Conservation (phyloP, 2,329 filamentous ascomycete genomes). For the Diplodia mutila region DNA sequence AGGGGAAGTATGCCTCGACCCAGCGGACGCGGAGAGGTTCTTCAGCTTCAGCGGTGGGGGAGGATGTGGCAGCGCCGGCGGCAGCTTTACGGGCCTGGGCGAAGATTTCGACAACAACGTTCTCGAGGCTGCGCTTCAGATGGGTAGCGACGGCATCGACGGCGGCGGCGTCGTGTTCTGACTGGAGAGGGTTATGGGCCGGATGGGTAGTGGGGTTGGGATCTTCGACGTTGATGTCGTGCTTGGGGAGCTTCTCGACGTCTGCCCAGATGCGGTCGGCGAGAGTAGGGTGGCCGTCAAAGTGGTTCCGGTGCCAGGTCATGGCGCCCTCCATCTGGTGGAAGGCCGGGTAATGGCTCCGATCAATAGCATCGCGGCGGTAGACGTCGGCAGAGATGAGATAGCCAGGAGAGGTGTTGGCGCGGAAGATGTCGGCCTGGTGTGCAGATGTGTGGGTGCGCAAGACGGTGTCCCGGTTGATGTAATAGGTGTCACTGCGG, state of each 20-base stretch:
- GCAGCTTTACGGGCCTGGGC: slow-evolving; percentile 69
- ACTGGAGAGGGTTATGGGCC: slow-evolving; percentile 82
- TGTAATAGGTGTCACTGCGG: slow-evolving; percentile 91
- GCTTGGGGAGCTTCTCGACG: slow-evolving; percentile 70
- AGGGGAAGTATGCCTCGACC: slow-evolving; percentile 97
- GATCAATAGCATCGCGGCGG: slow-evolving; percentile 89
- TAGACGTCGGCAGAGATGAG: slow-evolving; percentile 95
- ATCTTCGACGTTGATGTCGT: slow-evolving; percentile 79
- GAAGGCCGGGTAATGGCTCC: slow-evolving; percentile 94
- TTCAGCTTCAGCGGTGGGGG: slow-evolving; percentile 32
- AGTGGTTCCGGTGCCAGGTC: slow-evolving; percentile 76
- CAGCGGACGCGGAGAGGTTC: slow-evolving; percentile 86
- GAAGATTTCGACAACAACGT: slow-evolving; percentile 89
- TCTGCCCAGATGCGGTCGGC: slow-evolving; percentile 69
- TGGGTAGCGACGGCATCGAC: slow-evolving; percentile 82
- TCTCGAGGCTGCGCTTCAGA: slow-evolving; percentile 85
- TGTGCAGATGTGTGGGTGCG: slow-evolving; percentile 95
- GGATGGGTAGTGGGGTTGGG: slow-evolving; percentile 76
- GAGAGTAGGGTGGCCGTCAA: slow-evolving; percentile 44
- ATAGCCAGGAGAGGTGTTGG: slow-evolving; percentile 75
- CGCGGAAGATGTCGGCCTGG: slow-evolving; percentile 78
- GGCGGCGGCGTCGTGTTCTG: slow-evolving; percentile 73
- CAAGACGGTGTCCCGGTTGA: slow-evolving; percentile 81
- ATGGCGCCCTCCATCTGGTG: slow-evolving; percentile 98
- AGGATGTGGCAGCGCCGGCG: slow-evolving; percentile 52